These are phyloP conservation scores for Eucalyptus guilfoylei DNA, from an alignment of 345 rosid genomes.

Conservation along the genomic window DNA sequence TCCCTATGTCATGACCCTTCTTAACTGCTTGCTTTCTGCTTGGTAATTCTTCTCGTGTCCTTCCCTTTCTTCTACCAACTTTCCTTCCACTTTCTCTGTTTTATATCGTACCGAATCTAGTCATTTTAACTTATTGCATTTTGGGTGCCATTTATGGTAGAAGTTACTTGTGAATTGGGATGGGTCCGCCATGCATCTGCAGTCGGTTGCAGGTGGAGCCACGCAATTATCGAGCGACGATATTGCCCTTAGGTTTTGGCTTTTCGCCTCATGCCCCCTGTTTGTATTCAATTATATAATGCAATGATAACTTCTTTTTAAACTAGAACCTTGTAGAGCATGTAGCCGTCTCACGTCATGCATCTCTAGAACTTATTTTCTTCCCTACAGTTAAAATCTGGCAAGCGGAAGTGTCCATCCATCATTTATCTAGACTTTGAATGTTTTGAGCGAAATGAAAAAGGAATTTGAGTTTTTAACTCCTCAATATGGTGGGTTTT, in stretches of 20 bases:
- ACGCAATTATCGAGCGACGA: too few species aligned
- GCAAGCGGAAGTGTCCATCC: background rate
- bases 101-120: background rate
- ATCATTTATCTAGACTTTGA: background rate
- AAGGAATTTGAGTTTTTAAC: background rate
- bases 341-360: background rate
- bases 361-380: background rate
- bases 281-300: too few species aligned
- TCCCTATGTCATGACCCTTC: slow-evolving; percentile 87
- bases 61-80: background rate
- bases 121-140: background rate
- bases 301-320: background rate
- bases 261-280: background rate
- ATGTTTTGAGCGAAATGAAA: background rate
- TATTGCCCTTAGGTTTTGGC: background rate
- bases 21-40: slow-evolving; percentile 95
- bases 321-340: background rate
- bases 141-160: background rate
- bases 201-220: too few species aligned
- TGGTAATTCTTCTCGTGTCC: slow-evolving; percentile 34
- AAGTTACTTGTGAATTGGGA: background rate
- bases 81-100: background rate
- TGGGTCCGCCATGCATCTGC: background rate
- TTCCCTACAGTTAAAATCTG: background rate
- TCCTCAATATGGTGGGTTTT: background rate